Percentiles rank a stretch among this genome's conserved stretches.
Evolutionary conservation across 2,329 filamentous ascomycete species (phyloP).

Genomic region (Bipolaris oryzae): DNA sequence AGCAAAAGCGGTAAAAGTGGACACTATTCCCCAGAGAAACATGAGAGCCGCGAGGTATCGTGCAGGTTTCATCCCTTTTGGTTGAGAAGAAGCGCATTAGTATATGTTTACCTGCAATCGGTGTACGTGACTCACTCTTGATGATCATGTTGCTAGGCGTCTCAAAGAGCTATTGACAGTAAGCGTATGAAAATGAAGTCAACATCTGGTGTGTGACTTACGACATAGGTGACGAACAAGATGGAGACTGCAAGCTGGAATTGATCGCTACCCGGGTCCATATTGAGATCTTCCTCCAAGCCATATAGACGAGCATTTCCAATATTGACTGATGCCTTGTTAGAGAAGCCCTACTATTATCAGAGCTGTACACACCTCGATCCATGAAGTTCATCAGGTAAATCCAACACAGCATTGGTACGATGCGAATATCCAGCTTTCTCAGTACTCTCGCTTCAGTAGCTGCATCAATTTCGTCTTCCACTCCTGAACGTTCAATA

Average conservation of each 20-base stretch:
- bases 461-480: conserved; percentile 47
- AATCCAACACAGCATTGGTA: conserved; percentile 61
- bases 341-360: background rate
- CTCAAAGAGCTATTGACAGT: conserved; percentile 45
- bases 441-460: conserved; percentile 55
- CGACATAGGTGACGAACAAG: conserved; percentile 33
- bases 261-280: conserved; percentile 22
- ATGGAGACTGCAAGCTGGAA: conserved; percentile 34
- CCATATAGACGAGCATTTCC: conserved; percentile 52
- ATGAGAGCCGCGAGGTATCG: conserved; percentile 32
- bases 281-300: conserved; percentile 26
- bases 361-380: conserved; percentile 46
- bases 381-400: conserved; percentile 57
- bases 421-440: conserved; percentile 57
- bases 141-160: conserved; percentile 55
- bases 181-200: conserved; percentile 14
- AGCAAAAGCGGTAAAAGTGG: conserved; percentile 32
- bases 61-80: conserved; percentile 43
- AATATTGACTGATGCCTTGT: conserved; percentile 22
- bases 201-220: conserved; percentile 12
- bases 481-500: conserved; percentile 14
- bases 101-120: background rate
- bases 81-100: background rate
- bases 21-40: conserved; percentile 33
- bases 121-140: conserved; percentile 25